Conservation (phyloP, 768 basidiomycete genomes). For the Suillus brevipes region DNA sequence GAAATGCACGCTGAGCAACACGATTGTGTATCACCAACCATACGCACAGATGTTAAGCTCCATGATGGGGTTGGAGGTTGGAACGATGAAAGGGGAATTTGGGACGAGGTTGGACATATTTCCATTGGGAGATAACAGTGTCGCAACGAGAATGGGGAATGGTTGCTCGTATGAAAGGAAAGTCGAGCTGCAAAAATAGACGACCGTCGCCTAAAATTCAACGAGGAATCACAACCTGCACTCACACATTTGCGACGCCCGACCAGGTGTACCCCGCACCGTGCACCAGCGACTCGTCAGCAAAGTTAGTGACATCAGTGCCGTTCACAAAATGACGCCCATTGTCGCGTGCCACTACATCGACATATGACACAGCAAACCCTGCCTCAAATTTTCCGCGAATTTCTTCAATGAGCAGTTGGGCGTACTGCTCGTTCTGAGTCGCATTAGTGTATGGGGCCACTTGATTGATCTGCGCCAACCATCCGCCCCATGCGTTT, state of each 20-base stretch:
- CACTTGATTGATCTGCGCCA: conserved; percentile 14
- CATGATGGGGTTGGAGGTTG: conserved; percentile 26
- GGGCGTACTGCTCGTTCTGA: conserved; percentile 13
- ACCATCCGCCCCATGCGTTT: conserved; percentile 21
- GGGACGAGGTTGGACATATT: conserved; percentile 16
- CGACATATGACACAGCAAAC: conserved; percentile 15
- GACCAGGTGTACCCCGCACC: conserved; percentile 30
- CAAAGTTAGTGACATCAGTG: conserved; percentile 10
- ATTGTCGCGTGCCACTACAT: conserved; percentile 12
- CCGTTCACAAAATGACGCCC: conserved; percentile 23
- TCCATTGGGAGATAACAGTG: conserved; percentile 22
- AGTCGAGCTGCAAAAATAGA: conserved; percentile 19
- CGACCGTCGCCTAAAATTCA: background rate
- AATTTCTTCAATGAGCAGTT: conserved; percentile 20
- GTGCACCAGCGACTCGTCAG: conserved; percentile 22
- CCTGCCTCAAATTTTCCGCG: conserved; percentile 16
- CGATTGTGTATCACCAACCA: background rate
- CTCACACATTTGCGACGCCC: conserved; percentile 24
- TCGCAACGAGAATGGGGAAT: conserved; percentile 34
- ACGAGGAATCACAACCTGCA: background rate
- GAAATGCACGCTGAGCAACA: background rate
- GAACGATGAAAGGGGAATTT: conserved; percentile 12
- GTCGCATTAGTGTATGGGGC: conserved; percentile 17
- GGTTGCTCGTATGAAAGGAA: conserved; percentile 34
- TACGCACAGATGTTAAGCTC: conserved; percentile 24